A percentile compares a stretch with the other conserved stretches of the same genome.
phyloP scores from a whole-genome alignment of 805 yeast species.

The Jamesozyma rosinii region DNA sequence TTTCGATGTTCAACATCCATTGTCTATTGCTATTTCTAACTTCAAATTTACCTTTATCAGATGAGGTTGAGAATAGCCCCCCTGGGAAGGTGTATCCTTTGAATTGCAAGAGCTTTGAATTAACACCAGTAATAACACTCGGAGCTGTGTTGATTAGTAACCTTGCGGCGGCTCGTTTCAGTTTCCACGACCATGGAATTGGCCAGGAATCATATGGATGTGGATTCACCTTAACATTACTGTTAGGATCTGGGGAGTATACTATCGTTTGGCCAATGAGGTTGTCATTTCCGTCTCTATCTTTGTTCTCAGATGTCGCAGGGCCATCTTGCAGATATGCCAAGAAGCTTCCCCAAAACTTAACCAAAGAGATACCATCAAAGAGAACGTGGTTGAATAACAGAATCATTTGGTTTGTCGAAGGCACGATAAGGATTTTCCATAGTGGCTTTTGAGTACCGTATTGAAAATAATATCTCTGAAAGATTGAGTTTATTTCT shows the following conservation, averaged over 20 bases:
- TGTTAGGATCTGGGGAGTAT: neutral
- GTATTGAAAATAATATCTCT: constrained; percentile 13
- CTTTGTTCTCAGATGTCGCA: neutral
- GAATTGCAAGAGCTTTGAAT: constrained; percentile 13
- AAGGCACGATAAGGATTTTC: constrained; percentile 17
- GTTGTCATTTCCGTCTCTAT: neutral
- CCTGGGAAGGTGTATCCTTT: constrained; percentile 8
- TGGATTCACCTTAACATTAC: neutral
- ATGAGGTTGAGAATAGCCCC: constrained; percentile 1
- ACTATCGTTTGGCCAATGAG: neutral
- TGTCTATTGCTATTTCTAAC: constrained; percentile 19
- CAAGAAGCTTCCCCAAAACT: neutral
- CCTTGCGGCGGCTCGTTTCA: constrained; percentile 9
- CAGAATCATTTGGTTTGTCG: constrained; percentile 12
- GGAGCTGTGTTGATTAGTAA: constrained; percentile 11
- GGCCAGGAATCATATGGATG: constrained; percentile 22
- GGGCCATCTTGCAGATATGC: neutral
- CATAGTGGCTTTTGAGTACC: constrained; percentile 17
- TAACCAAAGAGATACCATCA: constrained; percentile 23
- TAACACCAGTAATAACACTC: constrained; percentile 3
- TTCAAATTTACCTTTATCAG: constrained; percentile 3
- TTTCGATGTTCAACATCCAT: constrained; percentile 9
- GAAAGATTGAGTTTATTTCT: constrained; percentile 15
- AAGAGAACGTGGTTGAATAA: constrained; percentile 21
- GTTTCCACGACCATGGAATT: constrained; percentile 11